Evolutionary conservation across 2,329 filamentous ascomycete genomes (phyloP), one percentile per base, ranked within the genome.

Genomic region (Fusarium temperatum): DNA sequence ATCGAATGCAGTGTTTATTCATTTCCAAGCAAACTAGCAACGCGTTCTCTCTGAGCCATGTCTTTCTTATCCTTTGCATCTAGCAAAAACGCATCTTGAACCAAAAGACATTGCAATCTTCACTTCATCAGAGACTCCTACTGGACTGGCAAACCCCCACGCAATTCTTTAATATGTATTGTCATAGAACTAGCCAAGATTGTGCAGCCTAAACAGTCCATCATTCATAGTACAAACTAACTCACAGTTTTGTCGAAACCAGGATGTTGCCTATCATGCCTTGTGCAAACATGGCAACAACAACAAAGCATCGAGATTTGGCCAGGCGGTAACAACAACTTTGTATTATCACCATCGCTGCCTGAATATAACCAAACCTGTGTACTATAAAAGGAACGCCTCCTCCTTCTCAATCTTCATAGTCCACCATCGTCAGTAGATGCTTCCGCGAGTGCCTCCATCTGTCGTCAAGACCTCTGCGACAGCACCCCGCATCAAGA

Each of bases 111-210:
- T 14, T 7, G 2, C 15, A 50, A 14, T 18, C 6, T 38, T 26
- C 8, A 12, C 24, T 12, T 22, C 4, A 9, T 6, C 24, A 20
- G 13, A 15, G 1, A 20, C 3, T 1, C 3, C 32, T 17, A 8
- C 5, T 5, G 1, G 1, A 17, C 7, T 15, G 14, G 18, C 9
- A 12, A 17, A 17, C 3, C 20, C 0, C 10, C 5, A 3, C 1
- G 10, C 7, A 38, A 9, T 22, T 0, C 1, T 36, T 20, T 0
- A 13, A 28, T 12, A 0, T 9, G 2, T 13, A 28, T 26, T 13
- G 3, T 5, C 18, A 38, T 17, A 9, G 3, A 5, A 9, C 14
- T 8, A 1, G 11, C 22, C 18, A 6, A 38, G 5, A 54, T 17
- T 22, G 18, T 10, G 18, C 3, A 54, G 9, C 17, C 7, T 2